Evolutionary conservation across 2,329 filamentous ascomycete genomes (phyloP), one percentile per base, ranked within the genome.

Genomic region (Arthrobotrys entomopaga): DNA sequence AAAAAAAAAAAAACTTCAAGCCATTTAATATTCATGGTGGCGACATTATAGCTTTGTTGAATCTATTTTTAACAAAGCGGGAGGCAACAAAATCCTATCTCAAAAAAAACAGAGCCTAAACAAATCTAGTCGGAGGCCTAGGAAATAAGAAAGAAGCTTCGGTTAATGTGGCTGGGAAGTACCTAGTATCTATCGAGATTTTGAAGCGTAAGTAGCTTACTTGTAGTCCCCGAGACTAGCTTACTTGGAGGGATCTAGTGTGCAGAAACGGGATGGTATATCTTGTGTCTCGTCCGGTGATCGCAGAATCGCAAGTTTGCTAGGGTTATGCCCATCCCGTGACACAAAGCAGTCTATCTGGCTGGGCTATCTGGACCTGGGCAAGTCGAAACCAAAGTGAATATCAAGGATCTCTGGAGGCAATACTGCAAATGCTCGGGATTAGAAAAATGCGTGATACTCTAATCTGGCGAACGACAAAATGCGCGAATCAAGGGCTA

Each of bases 31-130:
- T 7, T 10, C 29, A 34, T 7, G 29, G 29, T 8, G 29, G 29
- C 29, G 29, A 10, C 29, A 34, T 34, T 34, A 34, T 34, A 34
- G 29, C 29, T 34, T 46, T n/a, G n/a, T 48, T 10, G 19, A 15
- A 22, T 59, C 64, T 67, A 60, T 67, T 60, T 67, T 53, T 67
- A 52, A 53, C 29, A 34, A 38, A 40, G 56, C 20, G 24, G 43
- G 42, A 50, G 48, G 16, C 20, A 16, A 24, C n/a, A n/a, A 46
- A 20, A 19, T 42, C 6, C 10, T 34, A 1, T 34, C 29, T 34
- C 10, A 10, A 34, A 34, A 34, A 34, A 5, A 34, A 34, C n/a
- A n/a, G 10, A 8, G 6, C 10, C 10, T 6, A 34, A 34, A 34
- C 3, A 34, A 34, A 34, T 34, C 29, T 34, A 7, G 29, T 10